Evolutionary conservation across 768 basidiomycete species (phyloP), one percentile per base, ranked within the genome.

Genomic region (Gymnopilus dilepis): DNA sequence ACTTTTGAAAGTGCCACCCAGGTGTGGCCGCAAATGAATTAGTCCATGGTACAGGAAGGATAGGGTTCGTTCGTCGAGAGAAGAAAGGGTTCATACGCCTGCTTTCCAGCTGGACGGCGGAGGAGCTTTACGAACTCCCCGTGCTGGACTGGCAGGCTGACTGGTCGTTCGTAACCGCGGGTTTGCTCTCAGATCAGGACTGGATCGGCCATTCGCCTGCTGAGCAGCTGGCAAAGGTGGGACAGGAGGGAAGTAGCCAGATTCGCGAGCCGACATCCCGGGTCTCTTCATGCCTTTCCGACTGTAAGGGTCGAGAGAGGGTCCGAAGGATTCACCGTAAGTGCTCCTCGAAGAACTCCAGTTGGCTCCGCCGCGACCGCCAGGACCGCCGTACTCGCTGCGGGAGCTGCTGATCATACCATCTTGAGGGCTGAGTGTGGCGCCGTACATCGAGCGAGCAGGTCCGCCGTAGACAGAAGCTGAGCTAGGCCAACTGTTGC

Each of bases 91-190:
- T 65, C 63, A 79, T 45, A 64, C 58, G 26, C 75, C 74, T 43
- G 78, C 69, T 72, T 83, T 86, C 87, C 87, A 89, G 64, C 87
- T 88, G 34, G 87, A 88, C 12, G 87, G 86, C 8, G 87, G 86
- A 1, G 80, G 76, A n/a, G 75, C 75, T 47, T 69, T 78, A 54
- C 76, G 72, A 54, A 57, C 54, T 65, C 9, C 65, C 65, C 51
- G 61, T 24, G 28, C 52, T 33, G 53, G 58, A 37, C 61, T 78
- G 11, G 79, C 75, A 62, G 84, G 83, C 66, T 79, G 79, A 69
- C 83, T 85, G 11, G 78, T 68, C 30, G 83, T 80, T 64, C 83
- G 69, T 58, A 75, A 64, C 61, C 81, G 68, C 26, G 76, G 69
- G 11, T 67, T 59, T 0, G 58, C 62, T 55, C 56, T 62, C 42